These are phyloP conservation scores for Phytophthora idaei DNA, from an alignment of 352 stramenopile genomes.

Conservation along the genomic window DNA sequence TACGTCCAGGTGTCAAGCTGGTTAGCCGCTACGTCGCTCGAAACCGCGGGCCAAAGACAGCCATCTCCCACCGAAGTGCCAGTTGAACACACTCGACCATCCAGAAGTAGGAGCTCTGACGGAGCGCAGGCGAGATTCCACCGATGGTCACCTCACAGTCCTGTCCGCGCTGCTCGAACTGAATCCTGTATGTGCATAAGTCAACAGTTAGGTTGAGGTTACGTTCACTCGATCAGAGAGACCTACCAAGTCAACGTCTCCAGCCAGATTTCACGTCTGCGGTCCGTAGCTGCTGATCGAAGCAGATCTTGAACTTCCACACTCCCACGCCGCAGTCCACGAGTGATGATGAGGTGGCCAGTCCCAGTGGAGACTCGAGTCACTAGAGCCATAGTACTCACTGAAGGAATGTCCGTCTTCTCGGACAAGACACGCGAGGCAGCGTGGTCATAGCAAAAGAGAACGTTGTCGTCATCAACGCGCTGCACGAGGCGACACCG, in stretches of 20 bases:
- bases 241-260: conserved; percentile 34
- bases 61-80: conserved; percentile 47
- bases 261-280: conserved; percentile 29
- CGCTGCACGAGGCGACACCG: conserved; percentile 36
- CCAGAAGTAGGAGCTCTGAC: conserved; percentile 49
- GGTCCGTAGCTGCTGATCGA: conserved; percentile 4
- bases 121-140: conserved; percentile 41
- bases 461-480: conserved; percentile 39
- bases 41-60: conserved; percentile 41
- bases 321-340: conserved; percentile 39
- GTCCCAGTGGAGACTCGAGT: conserved; percentile 27
- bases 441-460: conserved; percentile 41
- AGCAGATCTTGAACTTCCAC: conserved; percentile 39
- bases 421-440: conserved; percentile 32
- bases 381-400: conserved; percentile 35
- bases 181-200: conserved; percentile 20
- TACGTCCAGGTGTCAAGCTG: not conserved
- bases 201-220: conserved; percentile 9
- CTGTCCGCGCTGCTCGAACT: conserved; percentile 41
- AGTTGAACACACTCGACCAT: conserved; percentile 47
- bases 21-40: conserved; percentile 14
- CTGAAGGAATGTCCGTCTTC: conserved; percentile 27
- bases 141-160: conserved; percentile 43
- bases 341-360: conserved; percentile 38
- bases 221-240: not conserved